Evolutionary conservation across 1,284 basidiomycete species (phyloP).

Genomic region (Cryptococcus floricola): DNA sequence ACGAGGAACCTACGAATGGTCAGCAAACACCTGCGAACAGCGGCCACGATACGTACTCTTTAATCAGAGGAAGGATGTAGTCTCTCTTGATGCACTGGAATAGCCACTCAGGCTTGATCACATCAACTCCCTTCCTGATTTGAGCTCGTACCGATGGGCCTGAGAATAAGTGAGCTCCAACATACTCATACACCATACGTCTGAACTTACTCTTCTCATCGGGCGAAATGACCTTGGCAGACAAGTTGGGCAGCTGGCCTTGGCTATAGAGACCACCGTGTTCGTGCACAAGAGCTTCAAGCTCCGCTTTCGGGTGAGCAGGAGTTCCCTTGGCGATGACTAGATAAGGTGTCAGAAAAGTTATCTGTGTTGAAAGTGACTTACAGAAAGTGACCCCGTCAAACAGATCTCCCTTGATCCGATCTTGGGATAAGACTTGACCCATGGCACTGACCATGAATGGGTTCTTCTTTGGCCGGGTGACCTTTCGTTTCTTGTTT

Average conservation of each 20-base stretch:
- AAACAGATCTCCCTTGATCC: slow-evolving; percentile 64
- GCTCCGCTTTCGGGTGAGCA: slow-evolving; percentile 28
- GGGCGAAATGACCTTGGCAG: slow-evolving; percentile 55
- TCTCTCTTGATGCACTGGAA: slow-evolving; percentile 65
- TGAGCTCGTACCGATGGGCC: slow-evolving; percentile 52
- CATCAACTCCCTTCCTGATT: slow-evolving; percentile 56
- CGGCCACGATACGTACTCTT: slow-evolving; percentile 55
- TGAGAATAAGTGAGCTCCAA: slow-evolving; percentile 6
- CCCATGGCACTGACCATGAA: slow-evolving; percentile 65
- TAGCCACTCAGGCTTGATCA: slow-evolving; percentile 77
- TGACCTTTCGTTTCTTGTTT: slow-evolving; percentile 5
- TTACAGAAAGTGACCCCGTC: slow-evolving; percentile 71
- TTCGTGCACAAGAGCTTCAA: slow-evolving; percentile 57
- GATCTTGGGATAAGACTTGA: slow-evolving; percentile 58
- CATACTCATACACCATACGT: neutral
- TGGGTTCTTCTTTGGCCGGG: slow-evolving; percentile 39
- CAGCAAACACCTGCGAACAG: neutral
- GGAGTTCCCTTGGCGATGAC: slow-evolving; percentile 63
- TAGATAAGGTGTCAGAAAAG: slow-evolving; percentile 5
- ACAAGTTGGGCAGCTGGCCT: slow-evolving; percentile 42
- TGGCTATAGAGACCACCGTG: slow-evolving; percentile 73
- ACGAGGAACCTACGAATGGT: slow-evolving; percentile 36
- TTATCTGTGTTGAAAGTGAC: slow-evolving; percentile 33
- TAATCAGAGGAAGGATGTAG: slow-evolving; percentile 58
- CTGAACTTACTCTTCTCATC: slow-evolving; percentile 38